phyloP scores from a whole-genome alignment of 2,329 filamentous ascomycete genomes.

The Aspergillaceae sp. region DNA sequence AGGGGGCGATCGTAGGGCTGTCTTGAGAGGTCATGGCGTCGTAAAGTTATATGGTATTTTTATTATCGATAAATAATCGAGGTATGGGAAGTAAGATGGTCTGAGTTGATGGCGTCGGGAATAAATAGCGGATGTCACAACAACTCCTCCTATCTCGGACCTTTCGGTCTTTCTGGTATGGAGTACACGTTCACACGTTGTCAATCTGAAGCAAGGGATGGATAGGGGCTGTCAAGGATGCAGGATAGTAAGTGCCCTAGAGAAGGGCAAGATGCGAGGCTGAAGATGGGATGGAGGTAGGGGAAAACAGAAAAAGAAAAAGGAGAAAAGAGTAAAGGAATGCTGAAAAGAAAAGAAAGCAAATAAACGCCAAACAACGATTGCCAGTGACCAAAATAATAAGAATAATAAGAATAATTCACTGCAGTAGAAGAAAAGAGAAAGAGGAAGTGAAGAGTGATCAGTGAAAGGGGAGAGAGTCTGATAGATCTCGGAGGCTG shows the following conservation, averaged over 20 bases:
- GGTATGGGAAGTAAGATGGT: background rate
- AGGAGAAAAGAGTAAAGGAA: background rate
- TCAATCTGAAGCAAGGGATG: background rate
- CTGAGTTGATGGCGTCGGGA: background rate
- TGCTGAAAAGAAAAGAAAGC: background rate
- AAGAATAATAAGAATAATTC: no score
- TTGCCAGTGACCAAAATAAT: background rate
- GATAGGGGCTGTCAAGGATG: background rate
- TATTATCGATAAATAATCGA: background rate
- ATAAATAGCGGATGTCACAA: background rate
- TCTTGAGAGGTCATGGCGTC: slow-evolving; percentile 26
- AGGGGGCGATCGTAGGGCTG: slow-evolving; percentile 14
- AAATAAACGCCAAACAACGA: background rate
- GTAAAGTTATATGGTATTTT: slow-evolving; percentile 1
- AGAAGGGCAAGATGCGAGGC: background rate
- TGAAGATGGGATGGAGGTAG: background rate
- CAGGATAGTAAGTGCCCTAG: background rate
- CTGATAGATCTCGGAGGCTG: background rate
- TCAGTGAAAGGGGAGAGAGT: background rate
- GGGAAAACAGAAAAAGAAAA: background rate
- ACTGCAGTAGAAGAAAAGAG: no score
- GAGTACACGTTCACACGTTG: background rate
- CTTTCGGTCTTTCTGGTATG: background rate
- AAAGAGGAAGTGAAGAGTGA: background rate
- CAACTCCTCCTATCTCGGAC: background rate